Base-by-base conservation (phyloP, 805 yeast species). In the Komagataella mondaviorum region DNA sequence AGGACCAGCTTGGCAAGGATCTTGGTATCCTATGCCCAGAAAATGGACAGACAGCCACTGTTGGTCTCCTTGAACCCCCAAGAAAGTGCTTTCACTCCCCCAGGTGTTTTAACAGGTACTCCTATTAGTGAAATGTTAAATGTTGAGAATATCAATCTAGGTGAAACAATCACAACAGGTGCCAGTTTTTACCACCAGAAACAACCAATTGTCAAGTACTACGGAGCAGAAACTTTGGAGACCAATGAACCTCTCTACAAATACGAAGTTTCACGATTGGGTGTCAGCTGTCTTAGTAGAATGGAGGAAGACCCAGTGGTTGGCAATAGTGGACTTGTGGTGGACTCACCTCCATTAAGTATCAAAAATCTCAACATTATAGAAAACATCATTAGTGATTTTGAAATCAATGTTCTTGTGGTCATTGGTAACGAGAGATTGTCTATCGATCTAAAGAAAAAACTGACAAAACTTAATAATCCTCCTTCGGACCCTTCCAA, bases 71-170 rank as follows among this genome's bases (percentile, higher is more conserved):
- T 90, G 51, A 86, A 90, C 61, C 95, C 98, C 2, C 63, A 65
- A 23, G 79, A 76, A 48, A 63, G 77, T 30, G 74, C 70, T 53
- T 64, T 67, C 55, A 63, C 60, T 0, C 71, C 85, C 7, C 97
- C 97, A 0, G 97, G 99, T 0, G 78, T 88, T 3, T 55, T 93
- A 4, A 74, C 89, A 0, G 96, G 96, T 0, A 83, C 95, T 0
- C 86, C 95, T 0, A 73, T 90, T 12, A 81, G 89, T 46, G 96
- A 88, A 60, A 69, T 81, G 45, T 70, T 90, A 43, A 96, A 93
- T 59, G 78, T 86, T 17, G 91, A 87, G 59, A 68, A 74, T 48
- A 67, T 70, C 14, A 75, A 78, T 18, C 85, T 95, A 71, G 96
- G 95, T 55, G 87, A 88, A 48, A 79, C 85, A 22, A 72, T 81